phyloP scores from a whole-genome alignment of 2,329 filamentous ascomycete species.

The Penicillium sp. region DNA sequence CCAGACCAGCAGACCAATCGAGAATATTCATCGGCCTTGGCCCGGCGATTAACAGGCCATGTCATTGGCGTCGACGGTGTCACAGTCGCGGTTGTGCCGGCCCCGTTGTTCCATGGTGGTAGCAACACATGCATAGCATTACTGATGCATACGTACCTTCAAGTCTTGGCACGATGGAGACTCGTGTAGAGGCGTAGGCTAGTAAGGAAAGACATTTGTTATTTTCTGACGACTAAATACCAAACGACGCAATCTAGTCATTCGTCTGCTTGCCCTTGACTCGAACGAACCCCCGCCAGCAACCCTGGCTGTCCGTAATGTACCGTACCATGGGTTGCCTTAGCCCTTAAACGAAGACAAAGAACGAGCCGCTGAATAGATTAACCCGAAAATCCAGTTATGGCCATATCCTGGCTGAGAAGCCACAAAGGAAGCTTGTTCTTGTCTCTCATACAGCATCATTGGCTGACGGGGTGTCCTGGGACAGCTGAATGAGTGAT shows the following conservation, averaged over 20 bases:
- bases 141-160: background rate
- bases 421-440: conserved; percentile 9
- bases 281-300: background rate
- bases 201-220: background rate
- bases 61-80: conserved; percentile 8
- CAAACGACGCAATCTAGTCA: background rate
- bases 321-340: background rate
- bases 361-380: conserved; percentile 7
- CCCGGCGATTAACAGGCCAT: conserved; percentile 11
- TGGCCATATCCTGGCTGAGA: background rate
- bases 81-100: conserved; percentile 7
- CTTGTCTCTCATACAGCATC: background rate
- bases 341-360: conserved; percentile 4
- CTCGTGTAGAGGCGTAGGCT: background rate
- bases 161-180: background rate
- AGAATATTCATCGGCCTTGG: background rate
- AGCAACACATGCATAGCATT: background rate
- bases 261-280: background rate
- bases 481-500: background rate
- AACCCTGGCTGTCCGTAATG: background rate
- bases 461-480: conserved; percentile 3
- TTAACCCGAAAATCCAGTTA: background rate
- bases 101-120: background rate
- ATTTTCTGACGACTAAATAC: background rate
- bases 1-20: background rate